These are phyloP conservation scores for Scheffersomyces ergatensis DNA, from an alignment of 805 yeast genomes.

Conservation along the genomic window DNA sequence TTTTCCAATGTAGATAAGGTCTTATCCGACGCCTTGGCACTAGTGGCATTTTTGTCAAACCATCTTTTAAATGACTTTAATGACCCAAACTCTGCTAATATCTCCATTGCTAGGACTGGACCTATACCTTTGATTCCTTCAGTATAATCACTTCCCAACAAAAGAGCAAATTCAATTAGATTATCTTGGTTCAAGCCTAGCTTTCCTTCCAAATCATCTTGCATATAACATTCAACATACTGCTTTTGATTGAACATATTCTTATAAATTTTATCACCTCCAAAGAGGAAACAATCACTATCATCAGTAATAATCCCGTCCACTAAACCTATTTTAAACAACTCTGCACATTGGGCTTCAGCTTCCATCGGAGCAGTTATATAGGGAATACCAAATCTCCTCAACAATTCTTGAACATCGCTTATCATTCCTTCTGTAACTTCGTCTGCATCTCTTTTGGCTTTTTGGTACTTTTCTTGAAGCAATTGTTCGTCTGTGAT, in stretches of 20 bases:
- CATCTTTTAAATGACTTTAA: constrained; percentile 42
- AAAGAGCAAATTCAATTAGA: constrained; percentile 76
- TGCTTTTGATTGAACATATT: constrained; percentile 93
- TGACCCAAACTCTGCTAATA: constrained; percentile 75
- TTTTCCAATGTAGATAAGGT: constrained; percentile 50
- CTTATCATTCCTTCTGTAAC: constrained; percentile 81
- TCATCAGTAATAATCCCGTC: constrained; percentile 98
- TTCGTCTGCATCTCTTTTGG: constrained; percentile 86
- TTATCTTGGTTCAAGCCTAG: constrained; percentile 63
- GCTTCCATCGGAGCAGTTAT: constrained; percentile 98
- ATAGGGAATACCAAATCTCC: constrained; percentile 90
- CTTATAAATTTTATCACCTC: constrained; percentile 79
- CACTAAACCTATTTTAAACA: constrained; percentile 65
- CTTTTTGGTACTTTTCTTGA: constrained; percentile 61
- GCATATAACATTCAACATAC: constrained; percentile 81
- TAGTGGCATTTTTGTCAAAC: constrained; percentile 55
- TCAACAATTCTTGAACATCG: constrained; percentile 86
- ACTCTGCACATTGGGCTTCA: constrained; percentile 95
- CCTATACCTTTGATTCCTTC: constrained; percentile 92
- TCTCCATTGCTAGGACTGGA: constrained; percentile 88
- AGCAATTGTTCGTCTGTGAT: constrained; percentile 46
- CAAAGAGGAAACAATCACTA: constrained; percentile 93
- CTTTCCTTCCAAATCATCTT: constrained; percentile 54
- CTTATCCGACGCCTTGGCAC: constrained; percentile 28
- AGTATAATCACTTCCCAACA: constrained; percentile 94